Base-by-base conservation (phyloP, 2,329 filamentous ascomycete species). In the Coniochaeta prunicola region DNA sequence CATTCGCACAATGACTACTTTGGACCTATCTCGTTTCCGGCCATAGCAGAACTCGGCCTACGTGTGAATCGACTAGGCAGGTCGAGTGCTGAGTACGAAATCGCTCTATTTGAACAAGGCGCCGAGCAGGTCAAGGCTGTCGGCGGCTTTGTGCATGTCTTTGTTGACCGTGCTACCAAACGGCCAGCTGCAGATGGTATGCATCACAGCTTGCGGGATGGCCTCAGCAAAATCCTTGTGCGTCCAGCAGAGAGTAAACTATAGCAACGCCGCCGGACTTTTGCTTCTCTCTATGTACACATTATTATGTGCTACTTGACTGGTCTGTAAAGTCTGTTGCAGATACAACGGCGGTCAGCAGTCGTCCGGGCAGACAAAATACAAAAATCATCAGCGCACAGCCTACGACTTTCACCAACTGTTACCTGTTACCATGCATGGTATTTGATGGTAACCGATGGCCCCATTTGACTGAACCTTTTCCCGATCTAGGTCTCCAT, bases 1-100 rank as follows among this genome's bases (percentile, higher is more conserved):
- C 90, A 92, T 68, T 89, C 90, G 1, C 87, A 92, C 70, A 92
- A 88, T 68, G 88, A 96, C 75, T 97, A 91, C 74, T 90, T 96
- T 68, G 84, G 86, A 0, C 88, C 89, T 0, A 85, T 94, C 45
- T 84, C 87, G 3, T 97, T 93, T 67, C 93, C 93, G 0, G 87
- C 88, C 36, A 80, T 92, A 3, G 83, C 96, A 0, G 91, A 97
- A 65, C 79, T 97, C 4, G 90, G 87, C 1, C 73, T 97, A 48
- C 82, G 92, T 13, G 91, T 96, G 36, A 89, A 88, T 64, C 92
- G 88, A 72, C 80, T 97, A 8, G 92, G 92, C 4, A 89, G 85
- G 65, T 91, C 90, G 28, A 96, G 91, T 67, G 92, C 96, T 9
- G 90, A 86, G 13, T 97, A 96, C 69, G 93, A 97, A 70, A 84